phyloP scores from a whole-genome alignment of 78 protist genomes.

The Dictyostelium firmibasis region DNA sequence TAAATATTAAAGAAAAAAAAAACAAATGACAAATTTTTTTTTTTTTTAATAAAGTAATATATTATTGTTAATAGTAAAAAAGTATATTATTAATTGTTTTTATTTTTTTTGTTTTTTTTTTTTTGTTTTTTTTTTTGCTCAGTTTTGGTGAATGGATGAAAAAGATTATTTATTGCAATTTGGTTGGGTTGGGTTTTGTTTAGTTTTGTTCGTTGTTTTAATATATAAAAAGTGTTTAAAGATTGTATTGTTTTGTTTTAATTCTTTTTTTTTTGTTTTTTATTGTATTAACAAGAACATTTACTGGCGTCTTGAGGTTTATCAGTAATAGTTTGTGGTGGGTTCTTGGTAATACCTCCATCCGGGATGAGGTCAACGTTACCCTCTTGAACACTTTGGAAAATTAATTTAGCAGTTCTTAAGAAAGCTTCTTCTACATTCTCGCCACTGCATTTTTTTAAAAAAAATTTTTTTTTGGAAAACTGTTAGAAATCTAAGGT shows the following conservation, averaged over 20 bases:
- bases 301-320: neutral
- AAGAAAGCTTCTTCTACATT: constrained; percentile 87
- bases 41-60: neutral
- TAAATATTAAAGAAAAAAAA: neutral
- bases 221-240: neutral
- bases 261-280: neutral
- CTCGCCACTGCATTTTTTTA: constrained; percentile 41
- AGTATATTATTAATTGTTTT: neutral
- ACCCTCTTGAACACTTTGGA: constrained; percentile 83
- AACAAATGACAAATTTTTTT: neutral
- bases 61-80: neutral
- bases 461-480: no score
- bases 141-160: neutral
- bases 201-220: neutral
- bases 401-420: constrained; percentile 80
- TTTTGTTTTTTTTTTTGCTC: neutral
- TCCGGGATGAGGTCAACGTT: constrained; percentile 74
- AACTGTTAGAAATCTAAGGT: neutral
- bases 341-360: constrained; percentile 52
- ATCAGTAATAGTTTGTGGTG: neutral
- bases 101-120: neutral
- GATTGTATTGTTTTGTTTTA: neutral
- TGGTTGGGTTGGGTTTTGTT: neutral
- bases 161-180: neutral
- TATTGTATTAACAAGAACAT: neutral